A percentile compares a stretch with the other conserved stretches of the same genome.
These are phyloP conservation scores for Ascocoryne sarcoides DNA, from an alignment of 2,329 filamentous ascomycete species.

Conservation along the genomic window DNA sequence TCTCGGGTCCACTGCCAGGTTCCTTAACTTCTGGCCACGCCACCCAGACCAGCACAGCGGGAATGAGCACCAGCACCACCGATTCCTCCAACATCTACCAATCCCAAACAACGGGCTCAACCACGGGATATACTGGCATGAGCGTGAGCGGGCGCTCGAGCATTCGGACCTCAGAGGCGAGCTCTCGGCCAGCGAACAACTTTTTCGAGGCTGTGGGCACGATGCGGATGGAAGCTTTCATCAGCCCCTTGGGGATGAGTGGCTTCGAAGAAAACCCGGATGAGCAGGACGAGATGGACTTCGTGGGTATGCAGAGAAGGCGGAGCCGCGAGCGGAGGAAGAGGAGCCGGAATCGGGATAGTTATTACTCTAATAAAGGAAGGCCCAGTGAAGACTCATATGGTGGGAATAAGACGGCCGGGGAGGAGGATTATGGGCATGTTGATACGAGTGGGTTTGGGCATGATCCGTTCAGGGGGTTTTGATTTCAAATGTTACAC, in stretches of 20 bases:
- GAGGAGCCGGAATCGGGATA: slow-evolving; percentile 24
- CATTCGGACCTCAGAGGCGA: slow-evolving; percentile 27
- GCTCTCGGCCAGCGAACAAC: slow-evolving; percentile 27
- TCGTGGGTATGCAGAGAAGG: slow-evolving; percentile 20
- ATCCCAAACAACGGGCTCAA: slow-evolving; percentile 40
- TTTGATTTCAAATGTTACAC: slow-evolving; percentile 34
- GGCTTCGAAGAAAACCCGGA: slow-evolving; percentile 26
- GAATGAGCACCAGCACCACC: slow-evolving; percentile 47
- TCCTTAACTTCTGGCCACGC: slow-evolving; percentile 18
- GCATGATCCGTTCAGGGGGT: slow-evolving; percentile 55
- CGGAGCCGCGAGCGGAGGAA: slow-evolving; percentile 22
- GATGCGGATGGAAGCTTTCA: slow-evolving; percentile 95
- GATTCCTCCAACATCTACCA: slow-evolving; percentile 54
- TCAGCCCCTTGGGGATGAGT: slow-evolving; percentile 47
- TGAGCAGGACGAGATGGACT: slow-evolving; percentile 27
- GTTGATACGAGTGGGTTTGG: slow-evolving; percentile 31
- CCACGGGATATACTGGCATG: slow-evolving; percentile 34
- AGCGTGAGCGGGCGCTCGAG: slow-evolving; percentile 31
- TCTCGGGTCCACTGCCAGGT: slow-evolving; percentile 39
- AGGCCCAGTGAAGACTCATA: slow-evolving; percentile 41
- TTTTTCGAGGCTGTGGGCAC: slow-evolving; percentile 88
- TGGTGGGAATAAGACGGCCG: slow-evolving; percentile 36
- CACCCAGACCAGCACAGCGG: slow-evolving; percentile 46
- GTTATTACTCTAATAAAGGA: slow-evolving; percentile 20
- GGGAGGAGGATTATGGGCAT: slow-evolving; percentile 44